Evolutionary conservation across 1,284 basidiomycete species (phyloP).

Genomic region (Trichosporon coremiiforme): DNA sequence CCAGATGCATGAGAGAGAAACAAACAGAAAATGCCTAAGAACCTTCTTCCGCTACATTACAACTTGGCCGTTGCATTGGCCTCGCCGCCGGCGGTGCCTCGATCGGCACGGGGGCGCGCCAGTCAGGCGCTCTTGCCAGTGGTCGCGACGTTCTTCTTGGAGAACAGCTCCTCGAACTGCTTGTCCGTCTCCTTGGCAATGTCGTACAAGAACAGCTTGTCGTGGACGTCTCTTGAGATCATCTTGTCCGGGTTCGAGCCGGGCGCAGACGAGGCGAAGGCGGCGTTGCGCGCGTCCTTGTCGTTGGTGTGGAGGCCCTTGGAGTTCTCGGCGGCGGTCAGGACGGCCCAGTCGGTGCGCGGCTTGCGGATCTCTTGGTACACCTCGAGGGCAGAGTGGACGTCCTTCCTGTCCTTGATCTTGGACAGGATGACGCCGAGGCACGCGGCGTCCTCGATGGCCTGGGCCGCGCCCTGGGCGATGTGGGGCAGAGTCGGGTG

Average conservation of each 20-base stretch:
- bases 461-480: slow-evolving; percentile 55
- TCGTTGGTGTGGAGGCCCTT: slow-evolving; percentile 49
- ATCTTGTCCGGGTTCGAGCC: slow-evolving; percentile 59
- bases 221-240: slow-evolving; percentile 36
- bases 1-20: slow-evolving; percentile 10
- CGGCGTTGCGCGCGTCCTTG: slow-evolving; percentile 37
- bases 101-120: too few species aligned
- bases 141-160: not conserved
- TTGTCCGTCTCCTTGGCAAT: slow-evolving; percentile 37
- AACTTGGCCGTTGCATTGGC: not conserved
- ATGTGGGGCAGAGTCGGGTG: slow-evolving; percentile 52
- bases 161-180: slow-evolving; percentile 32
- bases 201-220: slow-evolving; percentile 40
- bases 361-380: slow-evolving; percentile 55
- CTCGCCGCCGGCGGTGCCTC: too few species aligned
- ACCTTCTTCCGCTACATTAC: not conserved
- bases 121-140: not conserved
- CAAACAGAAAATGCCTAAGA: slow-evolving; percentile 4
- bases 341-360: slow-evolving; percentile 53
- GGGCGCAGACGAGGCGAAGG: slow-evolving; percentile 36
- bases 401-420: slow-evolving; percentile 46
- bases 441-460: slow-evolving; percentile 53
- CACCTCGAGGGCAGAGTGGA: slow-evolving; percentile 45
- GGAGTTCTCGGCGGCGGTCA: slow-evolving; percentile 51
- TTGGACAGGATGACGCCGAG: slow-evolving; percentile 52